Evolutionary conservation across 768 basidiomycete species (phyloP), one percentile per base, ranked within the genome.

Genomic region (Infundibulicybe gibba): DNA sequence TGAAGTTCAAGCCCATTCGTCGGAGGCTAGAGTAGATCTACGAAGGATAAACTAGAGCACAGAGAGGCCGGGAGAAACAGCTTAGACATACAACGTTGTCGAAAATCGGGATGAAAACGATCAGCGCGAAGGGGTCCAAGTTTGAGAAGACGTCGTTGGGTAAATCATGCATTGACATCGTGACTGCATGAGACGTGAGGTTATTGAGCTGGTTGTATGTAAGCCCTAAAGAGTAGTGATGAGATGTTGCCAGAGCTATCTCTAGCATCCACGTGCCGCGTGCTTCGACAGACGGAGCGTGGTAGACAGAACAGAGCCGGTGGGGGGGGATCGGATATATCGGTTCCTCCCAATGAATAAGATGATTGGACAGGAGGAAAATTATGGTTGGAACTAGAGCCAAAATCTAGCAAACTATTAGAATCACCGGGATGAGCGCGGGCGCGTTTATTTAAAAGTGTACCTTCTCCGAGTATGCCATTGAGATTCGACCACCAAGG

Each of bases 61-160:
- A n/a, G 5, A 14, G 17, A 33, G 32, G 8, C 13, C 6, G 2
- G 4, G 10, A 12, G n/a, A 9, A 3, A n/a, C 21, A 2, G n/a
- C n/a, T 21, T 32, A 44, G 30, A 56, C 55, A 46, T 59, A 79
- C 78, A 35, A 84, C 42, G 5, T 76, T 50, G 62, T 88, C 86
- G 49, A 69, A 83, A 43, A 88, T 70, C 19, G 85, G 85, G 47
- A 87, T 87, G 56, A 79, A 79, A 51, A 90, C 83, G 56, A 91
- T 79, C 48, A 91, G 73, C 3, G 83, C 80, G 44, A 90, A 64
- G 4, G 89, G 88, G 54, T 90, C 85, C 43, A 90, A 69, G 61
- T 90, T 90, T 44, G 85, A 86, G 45, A 90, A 61, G 34, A 90
- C 72, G 53, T 90, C 88, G 53, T 90, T 90, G 5, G 86, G 87